Conservation (phyloP, 1,284 basidiomycete species). For the Ceratobasidium theobromae region DNA sequence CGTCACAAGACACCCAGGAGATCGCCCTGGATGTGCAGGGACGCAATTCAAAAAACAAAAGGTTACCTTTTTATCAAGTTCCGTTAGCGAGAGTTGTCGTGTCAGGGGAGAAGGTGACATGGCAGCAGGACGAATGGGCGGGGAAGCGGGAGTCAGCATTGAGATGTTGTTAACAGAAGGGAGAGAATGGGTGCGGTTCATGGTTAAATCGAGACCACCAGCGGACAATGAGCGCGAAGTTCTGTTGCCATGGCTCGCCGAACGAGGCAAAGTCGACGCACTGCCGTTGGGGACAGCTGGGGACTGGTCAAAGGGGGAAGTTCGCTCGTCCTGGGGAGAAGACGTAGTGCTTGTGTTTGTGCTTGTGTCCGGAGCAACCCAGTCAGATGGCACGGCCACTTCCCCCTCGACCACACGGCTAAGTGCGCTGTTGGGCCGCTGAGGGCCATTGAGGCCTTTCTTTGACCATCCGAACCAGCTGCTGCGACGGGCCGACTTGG, state of each 20-base stretch:
- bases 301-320: conserved; percentile 18
- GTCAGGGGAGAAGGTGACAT: conserved; percentile 18
- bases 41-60: neutral
- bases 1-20: conserved; percentile 4
- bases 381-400: conserved; percentile 4
- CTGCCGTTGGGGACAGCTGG: conserved; percentile 1
- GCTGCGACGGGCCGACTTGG: conserved; percentile 25
- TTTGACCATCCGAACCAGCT: conserved; percentile 30
- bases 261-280: neutral
- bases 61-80: conserved; percentile 31
- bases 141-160: conserved; percentile 28
- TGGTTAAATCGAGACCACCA: conserved; percentile 18
- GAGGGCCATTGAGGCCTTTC: conserved; percentile 8
- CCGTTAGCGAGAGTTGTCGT: conserved; percentile 22
- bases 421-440: conserved; percentile 22
- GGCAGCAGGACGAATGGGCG: conserved; percentile 4
- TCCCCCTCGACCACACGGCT: conserved; percentile 28
- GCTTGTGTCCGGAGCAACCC: conserved; percentile 5
- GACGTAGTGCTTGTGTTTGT: conserved; percentile 26
- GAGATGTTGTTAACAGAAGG: conserved; percentile 8
- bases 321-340: conserved; percentile 19
- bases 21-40: conserved; percentile 14
- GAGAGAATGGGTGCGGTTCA: conserved; percentile 29
- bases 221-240: conserved; percentile 9
- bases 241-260: neutral